A percentile compares a stretch with the other conserved stretches of the same genome.
These are phyloP conservation scores for Calendula officinalis DNA, from an alignment of 129 eudicot genomes.

Conservation along the genomic window DNA sequence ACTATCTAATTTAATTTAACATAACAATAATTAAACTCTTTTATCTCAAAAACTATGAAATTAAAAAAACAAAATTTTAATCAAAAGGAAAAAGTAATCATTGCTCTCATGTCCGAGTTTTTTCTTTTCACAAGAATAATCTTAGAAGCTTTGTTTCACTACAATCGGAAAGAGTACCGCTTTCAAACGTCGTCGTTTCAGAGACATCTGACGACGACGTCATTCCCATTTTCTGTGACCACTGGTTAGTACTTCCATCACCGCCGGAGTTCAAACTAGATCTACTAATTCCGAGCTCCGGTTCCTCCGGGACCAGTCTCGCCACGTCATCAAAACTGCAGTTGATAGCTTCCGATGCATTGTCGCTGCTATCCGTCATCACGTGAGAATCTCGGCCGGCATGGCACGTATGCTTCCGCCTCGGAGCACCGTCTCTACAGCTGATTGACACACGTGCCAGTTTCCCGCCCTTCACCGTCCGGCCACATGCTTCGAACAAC, in stretches of 20 bases:
- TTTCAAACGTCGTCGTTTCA: slow-evolving; percentile 56
- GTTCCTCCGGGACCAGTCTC: not conserved
- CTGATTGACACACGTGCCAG: slow-evolving; percentile 72
- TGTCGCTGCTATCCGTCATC: slow-evolving; percentile 1
- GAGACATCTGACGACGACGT: slow-evolving; percentile 38
- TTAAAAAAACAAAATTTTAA: not conserved
- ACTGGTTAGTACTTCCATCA: slow-evolving; percentile 23
- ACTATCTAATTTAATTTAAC: no score
- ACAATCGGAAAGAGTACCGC: slow-evolving; percentile 25
- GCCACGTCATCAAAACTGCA: slow-evolving; percentile 7
- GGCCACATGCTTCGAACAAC: slow-evolving; percentile 35
- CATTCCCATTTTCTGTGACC: slow-evolving; percentile 21
- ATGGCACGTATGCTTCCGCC: slow-evolving; percentile 49
- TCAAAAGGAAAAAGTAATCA: not conserved
- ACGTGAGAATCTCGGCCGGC: slow-evolving; percentile 22
- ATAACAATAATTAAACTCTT: no score
- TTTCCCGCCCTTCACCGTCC: slow-evolving; percentile 64
- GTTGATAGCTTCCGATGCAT: slow-evolving; percentile 27
- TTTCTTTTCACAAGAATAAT: slow-evolving; percentile 27
- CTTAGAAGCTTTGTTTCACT: slow-evolving; percentile 44
- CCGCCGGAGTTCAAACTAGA: slow-evolving; percentile 13
- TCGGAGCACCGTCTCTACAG: slow-evolving; percentile 63
- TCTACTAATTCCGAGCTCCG: slow-evolving; percentile 14
- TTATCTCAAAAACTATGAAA: no score
- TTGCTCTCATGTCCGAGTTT: no score